phyloP scores from a whole-genome alignment of 768 basidiomycete genomes.

The Podaxis rugospora region DNA sequence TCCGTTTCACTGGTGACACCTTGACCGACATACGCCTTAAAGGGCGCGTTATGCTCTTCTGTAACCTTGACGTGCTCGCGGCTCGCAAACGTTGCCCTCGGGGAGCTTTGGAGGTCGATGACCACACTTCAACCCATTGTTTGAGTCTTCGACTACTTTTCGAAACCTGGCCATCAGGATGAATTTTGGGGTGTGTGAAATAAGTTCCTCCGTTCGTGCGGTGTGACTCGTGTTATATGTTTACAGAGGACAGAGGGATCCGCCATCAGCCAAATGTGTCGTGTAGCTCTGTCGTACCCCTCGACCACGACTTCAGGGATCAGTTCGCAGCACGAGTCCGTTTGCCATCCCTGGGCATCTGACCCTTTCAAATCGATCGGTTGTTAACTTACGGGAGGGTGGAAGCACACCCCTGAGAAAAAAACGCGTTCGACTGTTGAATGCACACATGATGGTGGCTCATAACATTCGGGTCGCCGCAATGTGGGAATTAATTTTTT shows the following conservation, averaged over 20 bases:
- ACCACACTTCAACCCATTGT: not conserved
- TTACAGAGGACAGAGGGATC: too few relatives aligned
- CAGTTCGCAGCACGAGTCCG: not conserved
- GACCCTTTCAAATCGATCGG: too few relatives aligned
- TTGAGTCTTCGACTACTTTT: not conserved
- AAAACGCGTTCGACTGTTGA: too few relatives aligned
- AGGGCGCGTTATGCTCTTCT: not conserved
- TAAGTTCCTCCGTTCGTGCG: too few relatives aligned
- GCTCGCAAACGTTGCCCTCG: not conserved
- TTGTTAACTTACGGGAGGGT: not conserved
- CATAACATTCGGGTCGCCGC: too few relatives aligned
- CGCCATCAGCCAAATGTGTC: too few relatives aligned
- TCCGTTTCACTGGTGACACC: not conserved
- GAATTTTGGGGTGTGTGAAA: not conserved
- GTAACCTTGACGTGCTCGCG: not conserved
- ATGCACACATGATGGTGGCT: too few relatives aligned
- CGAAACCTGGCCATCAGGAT: not conserved
- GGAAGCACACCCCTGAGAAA: not conserved
- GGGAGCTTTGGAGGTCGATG: conserved; percentile 2
- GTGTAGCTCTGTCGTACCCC: too few relatives aligned
- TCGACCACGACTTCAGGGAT: not conserved
- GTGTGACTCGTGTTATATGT: too few relatives aligned
- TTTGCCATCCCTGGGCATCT: not conserved
- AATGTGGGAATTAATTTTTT: too few relatives aligned
- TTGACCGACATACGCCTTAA: not conserved